phyloP scores from a whole-genome alignment of 805 yeast genomes.

The Starmera quercuum region DNA sequence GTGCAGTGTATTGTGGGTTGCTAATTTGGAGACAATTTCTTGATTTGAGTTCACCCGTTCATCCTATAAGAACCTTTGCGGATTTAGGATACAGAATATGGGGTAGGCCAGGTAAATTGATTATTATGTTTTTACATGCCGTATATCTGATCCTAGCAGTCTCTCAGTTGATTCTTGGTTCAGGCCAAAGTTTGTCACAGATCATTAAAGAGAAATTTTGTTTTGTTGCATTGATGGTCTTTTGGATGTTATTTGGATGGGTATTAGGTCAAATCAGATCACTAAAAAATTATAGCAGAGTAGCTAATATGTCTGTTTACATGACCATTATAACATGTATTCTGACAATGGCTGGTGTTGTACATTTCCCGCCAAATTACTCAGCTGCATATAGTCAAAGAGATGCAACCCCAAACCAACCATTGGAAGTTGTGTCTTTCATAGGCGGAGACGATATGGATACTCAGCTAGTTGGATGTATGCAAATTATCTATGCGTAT shows the following conservation, averaged over 20 bases:
- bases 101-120: constrained; percentile 25
- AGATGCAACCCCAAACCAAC: constrained; percentile 14
- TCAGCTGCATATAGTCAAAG: constrained; percentile 15
- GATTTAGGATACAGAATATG: constrained; percentile 33
- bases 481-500: constrained; percentile 40
- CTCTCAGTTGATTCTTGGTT: constrained; percentile 31
- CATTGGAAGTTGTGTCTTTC: constrained; percentile 17
- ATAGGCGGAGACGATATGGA: constrained; percentile 21
- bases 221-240: constrained; percentile 32
- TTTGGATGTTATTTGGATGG: constrained; percentile 37
- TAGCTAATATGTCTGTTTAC: constrained; percentile 40
- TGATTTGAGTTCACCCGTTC: constrained; percentile 32
- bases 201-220: constrained; percentile 27
- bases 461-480: constrained; percentile 28
- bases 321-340: constrained; percentile 36
- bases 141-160: constrained; percentile 36
- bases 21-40: constrained; percentile 28
- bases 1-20: constrained; percentile 35
- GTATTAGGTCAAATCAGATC: constrained; percentile 33
- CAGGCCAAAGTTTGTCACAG: constrained; percentile 37
- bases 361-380: constrained; percentile 26
- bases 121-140: constrained; percentile 30
- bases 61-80: constrained; percentile 34
- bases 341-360: constrained; percentile 36
- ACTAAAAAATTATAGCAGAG: constrained; percentile 29